These are phyloP conservation scores for Escallonia herrerae DNA, from an alignment of 129 eudicot genomes.

Conservation along the genomic window DNA sequence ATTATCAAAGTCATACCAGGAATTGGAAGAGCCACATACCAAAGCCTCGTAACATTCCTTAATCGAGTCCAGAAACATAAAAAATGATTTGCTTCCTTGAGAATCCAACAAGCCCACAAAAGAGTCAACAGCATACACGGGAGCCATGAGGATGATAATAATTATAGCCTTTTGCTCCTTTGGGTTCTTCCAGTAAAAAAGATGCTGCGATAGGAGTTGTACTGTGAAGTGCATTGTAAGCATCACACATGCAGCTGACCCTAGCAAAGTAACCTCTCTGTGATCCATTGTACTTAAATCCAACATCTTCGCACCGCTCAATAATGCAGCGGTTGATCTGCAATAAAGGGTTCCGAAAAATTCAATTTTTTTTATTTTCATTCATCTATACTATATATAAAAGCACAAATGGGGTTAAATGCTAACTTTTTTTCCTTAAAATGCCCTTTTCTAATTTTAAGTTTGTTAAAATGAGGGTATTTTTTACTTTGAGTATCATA, in stretches of 20 bases:
- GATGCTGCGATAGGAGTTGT: conserved; percentile 82
- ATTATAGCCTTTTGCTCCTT: conserved; percentile 82
- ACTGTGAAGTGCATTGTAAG: conserved; percentile 58
- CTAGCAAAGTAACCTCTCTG: conserved; percentile 54
- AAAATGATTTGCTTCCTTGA: conserved; percentile 42
- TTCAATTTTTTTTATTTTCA: no score
- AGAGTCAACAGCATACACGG: conserved; percentile 58
- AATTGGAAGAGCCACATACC: conserved; percentile 29
- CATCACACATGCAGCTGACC: conserved; percentile 53
- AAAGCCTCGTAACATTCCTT: conserved; percentile 85
- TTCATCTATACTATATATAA: no score
- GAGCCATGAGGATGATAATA: conserved; percentile 66
- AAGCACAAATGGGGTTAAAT: no score
- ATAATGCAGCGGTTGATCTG: conserved; percentile 17
- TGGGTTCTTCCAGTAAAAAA: conserved; percentile 89
- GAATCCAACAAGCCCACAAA: conserved; percentile 72
- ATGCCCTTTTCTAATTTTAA: no score
- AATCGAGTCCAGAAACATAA: conserved; percentile 54
- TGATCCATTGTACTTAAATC: conserved; percentile 57
- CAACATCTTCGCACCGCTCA: conserved; percentile 19
- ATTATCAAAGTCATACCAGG: not conserved
- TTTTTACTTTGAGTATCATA: no score
- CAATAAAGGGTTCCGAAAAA: no score
- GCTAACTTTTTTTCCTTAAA: no score
- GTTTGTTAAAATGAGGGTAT: no score